Conservation (phyloP, 208 protist species). For the Acanthamoeba sp. region DNA sequence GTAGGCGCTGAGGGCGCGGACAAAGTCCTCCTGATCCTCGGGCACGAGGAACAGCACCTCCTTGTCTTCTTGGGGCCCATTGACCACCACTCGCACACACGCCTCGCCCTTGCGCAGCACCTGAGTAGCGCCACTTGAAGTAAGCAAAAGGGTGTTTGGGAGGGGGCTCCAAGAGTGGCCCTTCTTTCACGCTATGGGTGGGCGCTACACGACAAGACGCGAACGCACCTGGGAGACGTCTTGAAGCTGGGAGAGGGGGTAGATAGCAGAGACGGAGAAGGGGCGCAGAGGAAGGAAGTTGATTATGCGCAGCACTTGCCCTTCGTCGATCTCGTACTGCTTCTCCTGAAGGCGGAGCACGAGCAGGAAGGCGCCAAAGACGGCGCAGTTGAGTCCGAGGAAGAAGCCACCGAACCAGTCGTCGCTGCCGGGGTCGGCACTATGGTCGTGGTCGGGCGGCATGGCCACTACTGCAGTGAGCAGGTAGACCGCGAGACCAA, state of each 20-base stretch:
- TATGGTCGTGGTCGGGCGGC: neutral
- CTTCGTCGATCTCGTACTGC: slow-evolving; percentile 22
- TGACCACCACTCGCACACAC: neutral
- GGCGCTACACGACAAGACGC: neutral
- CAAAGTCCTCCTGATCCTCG: slow-evolving; percentile 3
- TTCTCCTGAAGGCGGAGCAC: neutral
- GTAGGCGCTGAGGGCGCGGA: slow-evolving; percentile 1
- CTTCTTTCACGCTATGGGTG: too few relatives aligned
- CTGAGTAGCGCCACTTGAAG: too few relatives aligned
- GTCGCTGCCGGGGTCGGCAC: neutral
- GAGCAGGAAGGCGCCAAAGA: neutral
- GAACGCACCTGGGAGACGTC: neutral
- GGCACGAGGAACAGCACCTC: neutral
- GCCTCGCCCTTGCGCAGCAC: neutral
- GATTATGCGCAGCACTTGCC: neutral
- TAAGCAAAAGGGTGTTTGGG: too few relatives aligned
- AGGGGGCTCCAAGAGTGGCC: too few relatives aligned
- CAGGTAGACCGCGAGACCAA: neutral
- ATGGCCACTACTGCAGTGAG: neutral
- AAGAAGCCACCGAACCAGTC: neutral
- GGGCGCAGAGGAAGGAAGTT: neutral
- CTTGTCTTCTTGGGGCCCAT: neutral
- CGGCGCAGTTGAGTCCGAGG: neutral
- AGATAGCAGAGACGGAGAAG: neutral
- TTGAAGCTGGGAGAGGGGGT: neutral